These are phyloP conservation scores for Chlamydomonas asymmetrica DNA, from an alignment of 139 green algal species.

Conservation along the genomic window DNA sequence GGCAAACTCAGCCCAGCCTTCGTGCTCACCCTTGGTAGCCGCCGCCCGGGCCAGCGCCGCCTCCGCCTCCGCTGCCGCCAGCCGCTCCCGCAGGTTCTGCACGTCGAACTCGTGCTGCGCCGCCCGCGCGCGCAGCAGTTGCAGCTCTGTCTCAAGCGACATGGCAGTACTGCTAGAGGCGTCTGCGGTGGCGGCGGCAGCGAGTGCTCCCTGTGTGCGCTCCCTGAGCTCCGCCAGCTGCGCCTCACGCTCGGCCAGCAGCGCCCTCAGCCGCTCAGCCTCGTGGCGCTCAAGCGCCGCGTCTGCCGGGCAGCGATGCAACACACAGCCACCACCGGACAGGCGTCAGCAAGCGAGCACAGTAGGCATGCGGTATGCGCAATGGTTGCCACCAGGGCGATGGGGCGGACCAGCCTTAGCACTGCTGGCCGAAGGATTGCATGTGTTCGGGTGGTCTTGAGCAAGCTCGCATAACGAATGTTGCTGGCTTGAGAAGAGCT, in stretches of 20 bases:
- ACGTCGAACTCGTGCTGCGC: slow-evolving; percentile 37
- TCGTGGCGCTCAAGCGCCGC: slow-evolving; percentile 19
- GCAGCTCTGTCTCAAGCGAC: slow-evolving; percentile 23
- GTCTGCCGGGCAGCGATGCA: too few relatives aligned
- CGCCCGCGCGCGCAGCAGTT: slow-evolving; percentile 46
- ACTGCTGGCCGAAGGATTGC: too few relatives aligned
- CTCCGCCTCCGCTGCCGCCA: slow-evolving; percentile 41
- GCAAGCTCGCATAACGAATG: too few relatives aligned
- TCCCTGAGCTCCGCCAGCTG: slow-evolving; percentile 37
- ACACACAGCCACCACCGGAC: too few relatives aligned
- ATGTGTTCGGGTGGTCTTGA: too few relatives aligned
- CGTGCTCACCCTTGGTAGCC: slow-evolving; percentile 2
- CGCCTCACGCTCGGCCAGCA: slow-evolving; percentile 48
- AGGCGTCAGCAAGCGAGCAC: too few relatives aligned
- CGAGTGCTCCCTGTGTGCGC: slow-evolving; percentile 1
- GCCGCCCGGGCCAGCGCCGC: slow-evolving; percentile 30
- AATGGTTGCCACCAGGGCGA: too few relatives aligned
- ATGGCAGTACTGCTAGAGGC: background rate
- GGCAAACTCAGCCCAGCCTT: background rate
- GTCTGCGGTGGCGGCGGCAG: background rate
- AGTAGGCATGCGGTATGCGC: too few relatives aligned
- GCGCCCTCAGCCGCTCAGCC: slow-evolving; percentile 30
- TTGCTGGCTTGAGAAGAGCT: too few relatives aligned
- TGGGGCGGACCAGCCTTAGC: too few relatives aligned
- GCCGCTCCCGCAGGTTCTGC: slow-evolving; percentile 29